Percentiles rank a stretch among this genome's conserved stretches.
Conservation (phyloP, 495 filamentous ascomycete species). For the Diplogelasinospora grovesii region DNA sequence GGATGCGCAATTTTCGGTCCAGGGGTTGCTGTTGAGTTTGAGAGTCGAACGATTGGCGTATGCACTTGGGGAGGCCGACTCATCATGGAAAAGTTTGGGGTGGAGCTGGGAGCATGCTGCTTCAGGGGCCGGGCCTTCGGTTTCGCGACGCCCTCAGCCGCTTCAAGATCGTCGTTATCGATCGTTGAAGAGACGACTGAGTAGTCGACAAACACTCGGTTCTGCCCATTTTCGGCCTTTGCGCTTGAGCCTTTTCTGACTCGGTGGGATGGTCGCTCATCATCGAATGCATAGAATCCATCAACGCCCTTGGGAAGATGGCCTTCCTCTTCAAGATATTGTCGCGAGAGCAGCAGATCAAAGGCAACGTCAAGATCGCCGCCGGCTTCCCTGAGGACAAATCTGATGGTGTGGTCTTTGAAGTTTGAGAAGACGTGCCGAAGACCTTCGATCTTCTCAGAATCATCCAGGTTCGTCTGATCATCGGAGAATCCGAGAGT, state of each 20-base stretch:
- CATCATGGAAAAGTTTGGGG: too few relatives aligned
- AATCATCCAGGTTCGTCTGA: slow-evolving; percentile 37
- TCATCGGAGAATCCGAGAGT: slow-evolving; percentile 30
- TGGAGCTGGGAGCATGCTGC: too few relatives aligned
- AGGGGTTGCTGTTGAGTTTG: too few relatives aligned
- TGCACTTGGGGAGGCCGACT: too few relatives aligned
- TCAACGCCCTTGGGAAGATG: slow-evolving; percentile 68
- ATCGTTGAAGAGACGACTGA: slow-evolving; percentile 14
- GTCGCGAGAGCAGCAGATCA: slow-evolving; percentile 72
- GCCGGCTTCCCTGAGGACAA: slow-evolving; percentile 56
- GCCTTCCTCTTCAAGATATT: slow-evolving; percentile 58
- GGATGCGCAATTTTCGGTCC: too few relatives aligned
- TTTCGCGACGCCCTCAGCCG: slow-evolving; percentile 20
- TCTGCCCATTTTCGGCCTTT: slow-evolving; percentile 7
- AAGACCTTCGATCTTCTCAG: slow-evolving; percentile 52
- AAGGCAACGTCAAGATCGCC: slow-evolving; percentile 61
- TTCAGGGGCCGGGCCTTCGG: too few relatives aligned
- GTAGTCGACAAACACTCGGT: slow-evolving; percentile 17
- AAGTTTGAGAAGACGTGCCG: slow-evolving; percentile 63
- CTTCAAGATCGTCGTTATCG: slow-evolving; percentile 18
- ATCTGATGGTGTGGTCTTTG: slow-evolving; percentile 54
- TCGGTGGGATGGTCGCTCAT: slow-evolving; percentile 33
- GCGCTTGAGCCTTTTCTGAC: slow-evolving; percentile 31
- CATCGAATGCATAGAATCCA: slow-evolving; percentile 55
- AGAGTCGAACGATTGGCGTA: too few relatives aligned